Conservation (phyloP, 257 asterid genomes). For the Echites panduratus region DNA sequence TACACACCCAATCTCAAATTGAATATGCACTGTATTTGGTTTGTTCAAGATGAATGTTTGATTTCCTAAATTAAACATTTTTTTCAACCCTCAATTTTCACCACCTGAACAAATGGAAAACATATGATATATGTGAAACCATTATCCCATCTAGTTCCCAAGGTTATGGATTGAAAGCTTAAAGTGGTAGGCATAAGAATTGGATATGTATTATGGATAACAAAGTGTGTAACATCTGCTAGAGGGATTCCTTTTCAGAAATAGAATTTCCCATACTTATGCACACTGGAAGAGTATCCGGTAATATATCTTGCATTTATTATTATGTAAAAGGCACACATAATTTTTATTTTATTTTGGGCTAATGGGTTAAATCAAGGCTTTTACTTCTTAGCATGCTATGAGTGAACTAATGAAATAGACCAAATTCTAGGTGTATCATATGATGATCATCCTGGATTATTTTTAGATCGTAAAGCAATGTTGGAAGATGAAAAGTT, state of each 20-base stretch:
- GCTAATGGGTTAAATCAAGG: not conserved
- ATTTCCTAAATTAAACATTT: not conserved
- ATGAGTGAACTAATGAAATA: not conserved
- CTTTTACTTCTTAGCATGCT: not conserved
- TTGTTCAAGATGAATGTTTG: not conserved
- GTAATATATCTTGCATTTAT: not conserved
- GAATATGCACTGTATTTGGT: not conserved
- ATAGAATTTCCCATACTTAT: not conserved
- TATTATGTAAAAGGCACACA: not conserved
- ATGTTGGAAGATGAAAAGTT: not conserved
- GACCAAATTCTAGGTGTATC: not conserved
- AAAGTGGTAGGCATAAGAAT: not conserved
- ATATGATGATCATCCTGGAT: not conserved
- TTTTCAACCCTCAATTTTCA: not conserved
- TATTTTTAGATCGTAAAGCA: not conserved
- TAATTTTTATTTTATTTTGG: not conserved
- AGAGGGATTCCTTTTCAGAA: too few relatives aligned
- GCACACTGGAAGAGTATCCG: not conserved
- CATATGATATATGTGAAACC: not conserved
- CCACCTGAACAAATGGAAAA: not conserved
- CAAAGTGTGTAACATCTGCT: too few relatives aligned
- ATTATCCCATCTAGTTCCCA: not conserved
- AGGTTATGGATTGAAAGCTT: not conserved
- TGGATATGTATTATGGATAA: not conserved
- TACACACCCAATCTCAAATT: not conserved